Evolutionary conservation across 371 early-diverging fungal genomes (phyloP), one percentile per base, ranked within the genome.

Genomic region (Synchytrium microbalum): DNA sequence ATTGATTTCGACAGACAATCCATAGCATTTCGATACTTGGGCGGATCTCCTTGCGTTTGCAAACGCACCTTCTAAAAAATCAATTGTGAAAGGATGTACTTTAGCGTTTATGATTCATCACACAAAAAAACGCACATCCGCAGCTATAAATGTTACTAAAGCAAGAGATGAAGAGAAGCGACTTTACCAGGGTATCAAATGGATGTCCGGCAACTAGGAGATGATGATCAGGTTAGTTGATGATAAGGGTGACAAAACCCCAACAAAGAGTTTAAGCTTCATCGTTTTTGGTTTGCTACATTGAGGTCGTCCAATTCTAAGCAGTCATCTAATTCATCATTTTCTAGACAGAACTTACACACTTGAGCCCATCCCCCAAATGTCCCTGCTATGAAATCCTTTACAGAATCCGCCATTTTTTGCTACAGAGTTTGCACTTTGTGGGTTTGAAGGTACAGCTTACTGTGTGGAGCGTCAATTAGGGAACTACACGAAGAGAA

Each of bases 361-460:
- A 91, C 92, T 69, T 92, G 91, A 13, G 89, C 88, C 86, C 88
- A 88, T 32, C 92, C 92, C 64, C 90, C 92, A 55, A 87, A 73
- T n/a, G 92, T 92, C 53, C 92, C 92, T 51, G 90, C 88, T 32
- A 87, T 72, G 53, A 90, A 74, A 66, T 91, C 88, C 59, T 38
- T 38, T 5, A 38, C 46, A 19, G 46, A 38, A 10, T 38, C 46
- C 19, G 46, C 46, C 46, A 38, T 38, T 19, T 5, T 19, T 38
- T 38, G n/a, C 46, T 38, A 19, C 46, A 38, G 46, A 38, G 46
- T 38, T n/a, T n/a, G n/a, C n/a, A n/a, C n/a, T n/a, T n/a, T n/a
- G n/a, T n/a, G n/a, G n/a, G n/a, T n/a, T n/a, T n/a, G n/a, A n/a
- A n/a, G n/a, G n/a, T n/a, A n/a, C n/a, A n/a, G n/a, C n/a, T n/a